Evolutionary conservation across 805 yeast species (phyloP), one percentile per base, ranked within the genome.

Genomic region (Pichia kluyveri): DNA sequence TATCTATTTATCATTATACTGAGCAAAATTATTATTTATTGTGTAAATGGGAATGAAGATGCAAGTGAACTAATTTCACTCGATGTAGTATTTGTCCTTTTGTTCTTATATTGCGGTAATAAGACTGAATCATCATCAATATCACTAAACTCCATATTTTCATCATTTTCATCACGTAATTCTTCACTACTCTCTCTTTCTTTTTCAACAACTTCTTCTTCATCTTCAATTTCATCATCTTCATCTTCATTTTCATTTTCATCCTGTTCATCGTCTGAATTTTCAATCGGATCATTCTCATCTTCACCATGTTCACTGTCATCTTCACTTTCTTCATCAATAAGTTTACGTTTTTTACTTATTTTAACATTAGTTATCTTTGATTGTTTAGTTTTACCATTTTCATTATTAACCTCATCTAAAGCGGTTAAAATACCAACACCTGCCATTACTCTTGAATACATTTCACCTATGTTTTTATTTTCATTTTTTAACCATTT

Each of bases 401-500:
- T 32, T 14, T 23, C 26, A 3, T 19, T 30, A 42, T 9, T 36
- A 26, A 32, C 40, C 19, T 40, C 8, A 8, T 46, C 45, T 32
- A 26, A 15, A 18, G 37, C 18, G 15, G 23, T 41, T 6, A 53
- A 30, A 4, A 40, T 26, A 8, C 47, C 50, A 5, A 34, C 37
- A 14, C 37, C 37, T 8, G 37, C 37, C 37, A 34, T 34, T 14
- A 34, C 37, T 14, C 3, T 23, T 40, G 42, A 46, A 62, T 30
- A 61, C 42, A 5, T 44, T 34, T 1, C 66, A 2, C 37, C 37
- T 1, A 34, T 15, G 8, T 15, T 2, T 4, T 12, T 14, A 12
- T 34, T 14, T 10, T 34, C 17, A 34, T 34, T 34, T 18, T 12
- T 66, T 28, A 66, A 50, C 0, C 44, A 42, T 7, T 48, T 43